phyloP scores from a whole-genome alignment of 2,329 filamentous ascomycete genomes.

The Diplodia mutila region DNA sequence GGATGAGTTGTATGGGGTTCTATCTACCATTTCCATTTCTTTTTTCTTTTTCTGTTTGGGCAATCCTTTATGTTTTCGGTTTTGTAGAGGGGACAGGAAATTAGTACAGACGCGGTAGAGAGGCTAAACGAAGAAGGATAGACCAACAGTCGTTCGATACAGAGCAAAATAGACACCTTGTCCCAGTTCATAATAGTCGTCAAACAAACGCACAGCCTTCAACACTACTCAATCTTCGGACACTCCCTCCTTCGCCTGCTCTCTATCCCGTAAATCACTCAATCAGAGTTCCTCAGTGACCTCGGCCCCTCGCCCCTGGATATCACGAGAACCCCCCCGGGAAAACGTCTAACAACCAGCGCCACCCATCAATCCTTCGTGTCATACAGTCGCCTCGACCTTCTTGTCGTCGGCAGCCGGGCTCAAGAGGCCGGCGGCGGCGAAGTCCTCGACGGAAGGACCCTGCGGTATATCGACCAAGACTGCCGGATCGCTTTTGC shows the following conservation, averaged over 20 bases:
- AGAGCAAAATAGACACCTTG: neutral
- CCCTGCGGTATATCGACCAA: slow-evolving; percentile 50
- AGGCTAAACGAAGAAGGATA: neutral
- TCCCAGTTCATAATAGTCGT: neutral
- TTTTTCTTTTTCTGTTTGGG: neutral
- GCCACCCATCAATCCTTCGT: too few relatives aligned
- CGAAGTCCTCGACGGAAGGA: slow-evolving; percentile 51
- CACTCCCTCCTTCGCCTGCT: neutral
- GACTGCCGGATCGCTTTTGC: slow-evolving; percentile 49
- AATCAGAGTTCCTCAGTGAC: neutral
- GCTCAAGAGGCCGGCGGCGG: slow-evolving; percentile 33
- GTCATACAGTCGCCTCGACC: neutral
- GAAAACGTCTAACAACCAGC: too few relatives aligned
- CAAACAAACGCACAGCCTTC: too few relatives aligned
- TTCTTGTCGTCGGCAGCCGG: neutral
- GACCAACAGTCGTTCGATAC: neutral
- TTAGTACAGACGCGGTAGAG: neutral
- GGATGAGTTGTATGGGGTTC: neutral
- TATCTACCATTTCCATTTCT: neutral
- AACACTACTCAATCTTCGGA: too few relatives aligned
- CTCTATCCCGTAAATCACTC: neutral
- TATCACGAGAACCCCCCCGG: neutral
- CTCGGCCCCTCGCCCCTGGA: neutral
- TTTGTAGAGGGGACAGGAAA: neutral
- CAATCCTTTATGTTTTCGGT: neutral